phyloP scores from a whole-genome alignment of 345 rosid species.

The Barbarea vulgaris region DNA sequence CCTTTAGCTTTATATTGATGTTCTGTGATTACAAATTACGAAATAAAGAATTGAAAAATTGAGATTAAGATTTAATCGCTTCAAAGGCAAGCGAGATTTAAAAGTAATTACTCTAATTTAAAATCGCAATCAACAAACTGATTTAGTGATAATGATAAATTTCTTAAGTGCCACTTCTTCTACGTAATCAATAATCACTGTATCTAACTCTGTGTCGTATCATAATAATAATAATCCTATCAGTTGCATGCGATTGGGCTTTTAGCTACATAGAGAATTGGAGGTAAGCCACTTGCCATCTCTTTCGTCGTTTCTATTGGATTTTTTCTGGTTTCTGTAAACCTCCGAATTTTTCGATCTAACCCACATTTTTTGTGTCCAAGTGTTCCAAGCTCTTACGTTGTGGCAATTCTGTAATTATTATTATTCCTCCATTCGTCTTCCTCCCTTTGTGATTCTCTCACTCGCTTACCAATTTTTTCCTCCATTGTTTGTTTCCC shows the following conservation, averaged over 20 bases:
- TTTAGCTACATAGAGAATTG: conserved; percentile 19
- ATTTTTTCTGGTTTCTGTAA: conserved; percentile 17
- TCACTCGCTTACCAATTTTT: conserved; percentile 6
- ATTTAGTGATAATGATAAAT: conserved; percentile 16
- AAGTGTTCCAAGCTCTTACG: conserved; percentile 9
- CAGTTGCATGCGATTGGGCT: conserved; percentile 28
- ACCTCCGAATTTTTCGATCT: background rate
- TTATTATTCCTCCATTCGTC: background rate
- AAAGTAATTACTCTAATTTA: conserved; percentile 7
- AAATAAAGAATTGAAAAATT: conserved; percentile 1
- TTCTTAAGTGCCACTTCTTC: conserved; percentile 1
- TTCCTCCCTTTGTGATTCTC: conserved; percentile 11
- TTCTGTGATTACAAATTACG: conserved; percentile 9
- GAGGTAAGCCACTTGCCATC: conserved; percentile 31
- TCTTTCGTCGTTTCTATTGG: background rate
- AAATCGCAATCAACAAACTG: conserved; percentile 29
- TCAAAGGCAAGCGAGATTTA: conserved; percentile 40
- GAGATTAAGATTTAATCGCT: conserved; percentile 29
- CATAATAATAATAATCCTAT: background rate
- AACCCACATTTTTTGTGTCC: background rate
- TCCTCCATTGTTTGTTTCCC: background rate
- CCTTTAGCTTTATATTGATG: background rate
- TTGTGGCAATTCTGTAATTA: background rate
- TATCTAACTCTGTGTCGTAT: background rate
- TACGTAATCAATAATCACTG: conserved; percentile 26